phyloP scores from a whole-genome alignment of 2,329 filamentous ascomycete species.

The Trichoderma semiorbis region DNA sequence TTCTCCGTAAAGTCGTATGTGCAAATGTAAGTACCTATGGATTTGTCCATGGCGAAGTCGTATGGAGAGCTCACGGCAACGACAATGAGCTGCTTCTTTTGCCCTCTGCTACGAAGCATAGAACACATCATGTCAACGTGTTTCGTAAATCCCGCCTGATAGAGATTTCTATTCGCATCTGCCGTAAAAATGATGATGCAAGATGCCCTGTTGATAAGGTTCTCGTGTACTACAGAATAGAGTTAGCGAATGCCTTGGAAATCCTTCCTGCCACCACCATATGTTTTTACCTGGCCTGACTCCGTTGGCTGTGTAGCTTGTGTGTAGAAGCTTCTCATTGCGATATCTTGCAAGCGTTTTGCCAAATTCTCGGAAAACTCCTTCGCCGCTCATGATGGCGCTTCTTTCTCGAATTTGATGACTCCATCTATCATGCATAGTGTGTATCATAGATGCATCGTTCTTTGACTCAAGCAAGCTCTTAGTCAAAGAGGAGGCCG shows the following conservation, averaged over 20 bases:
- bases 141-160: slow-evolving; percentile 92
- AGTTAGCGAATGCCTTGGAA: slow-evolving; percentile 10
- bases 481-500: slow-evolving; percentile 79
- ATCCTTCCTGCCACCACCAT: not conserved
- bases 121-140: slow-evolving; percentile 95
- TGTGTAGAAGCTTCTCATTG: slow-evolving; percentile 83
- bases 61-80: slow-evolving; percentile 94
- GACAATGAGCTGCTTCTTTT: slow-evolving; percentile 86
- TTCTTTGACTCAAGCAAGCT: slow-evolving; percentile 57
- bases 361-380: slow-evolving; percentile 86
- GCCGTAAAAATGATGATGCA: slow-evolving; percentile 89
- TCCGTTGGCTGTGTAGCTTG: slow-evolving; percentile 91
- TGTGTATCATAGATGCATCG: slow-evolving; percentile 33
- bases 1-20: slow-evolving; percentile 96
- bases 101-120: slow-evolving; percentile 69
- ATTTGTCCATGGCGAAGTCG: slow-evolving; percentile 90
- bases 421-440: slow-evolving; percentile 52
- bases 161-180: slow-evolving; percentile 89
- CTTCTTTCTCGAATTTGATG: slow-evolving; percentile 56
- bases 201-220: slow-evolving; percentile 81
- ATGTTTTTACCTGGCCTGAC: slow-evolving; percentile 65
- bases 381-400: slow-evolving; percentile 83
- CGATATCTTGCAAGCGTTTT: slow-evolving; percentile 81
- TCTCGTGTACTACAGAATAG: slow-evolving; percentile 68
- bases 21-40: slow-evolving; percentile 88